Conservation (phyloP, 2,329 filamentous ascomycete species). For the Colletotrichum chlorophyti region DNA sequence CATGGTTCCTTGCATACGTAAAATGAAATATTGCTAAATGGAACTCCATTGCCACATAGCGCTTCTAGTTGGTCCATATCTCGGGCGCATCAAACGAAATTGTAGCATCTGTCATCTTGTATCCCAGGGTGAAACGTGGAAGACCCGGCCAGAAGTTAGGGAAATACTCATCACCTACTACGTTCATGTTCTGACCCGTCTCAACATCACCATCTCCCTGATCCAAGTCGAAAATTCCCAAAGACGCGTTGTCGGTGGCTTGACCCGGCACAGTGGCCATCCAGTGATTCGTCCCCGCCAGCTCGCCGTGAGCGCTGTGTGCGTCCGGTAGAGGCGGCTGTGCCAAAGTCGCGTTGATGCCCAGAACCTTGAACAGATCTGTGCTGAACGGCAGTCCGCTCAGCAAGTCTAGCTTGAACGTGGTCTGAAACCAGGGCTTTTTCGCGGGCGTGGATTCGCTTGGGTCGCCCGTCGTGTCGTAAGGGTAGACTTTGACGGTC, state of each 20-base stretch:
- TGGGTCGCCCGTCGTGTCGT: slow-evolving; percentile 41
- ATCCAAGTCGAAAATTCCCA: slow-evolving; percentile 6
- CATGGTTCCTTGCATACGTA: too few relatives aligned
- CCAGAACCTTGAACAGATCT: slow-evolving; percentile 45
- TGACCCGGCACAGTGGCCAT: slow-evolving; percentile 40
- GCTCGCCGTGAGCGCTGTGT: slow-evolving; percentile 43
- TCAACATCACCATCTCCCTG: slow-evolving; percentile 9
- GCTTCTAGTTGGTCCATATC: background rate
- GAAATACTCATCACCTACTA: slow-evolving; percentile 12
- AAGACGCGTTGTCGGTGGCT: slow-evolving; percentile 2
- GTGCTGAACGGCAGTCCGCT: slow-evolving; percentile 53
- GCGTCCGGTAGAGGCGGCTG: slow-evolving; percentile 55
- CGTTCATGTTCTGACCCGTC: background rate
- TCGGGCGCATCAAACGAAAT: slow-evolving; percentile 1
- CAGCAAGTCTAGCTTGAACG: slow-evolving; percentile 46
- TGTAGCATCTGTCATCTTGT: slow-evolving; percentile 1
- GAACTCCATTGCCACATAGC: too few relatives aligned
- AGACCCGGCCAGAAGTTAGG: slow-evolving; percentile 18
- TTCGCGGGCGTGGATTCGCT: slow-evolving; percentile 40
- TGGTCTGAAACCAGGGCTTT: slow-evolving; percentile 52
- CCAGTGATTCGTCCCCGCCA: slow-evolving; percentile 55
- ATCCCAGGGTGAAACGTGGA: background rate
- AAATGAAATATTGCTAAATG: too few relatives aligned
- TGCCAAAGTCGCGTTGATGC: slow-evolving; percentile 49
- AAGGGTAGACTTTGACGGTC: slow-evolving; percentile 51